Evolutionary conservation across 495 filamentous ascomycete species (phyloP).

Genomic region (Aspergillus heteromorphus): DNA sequence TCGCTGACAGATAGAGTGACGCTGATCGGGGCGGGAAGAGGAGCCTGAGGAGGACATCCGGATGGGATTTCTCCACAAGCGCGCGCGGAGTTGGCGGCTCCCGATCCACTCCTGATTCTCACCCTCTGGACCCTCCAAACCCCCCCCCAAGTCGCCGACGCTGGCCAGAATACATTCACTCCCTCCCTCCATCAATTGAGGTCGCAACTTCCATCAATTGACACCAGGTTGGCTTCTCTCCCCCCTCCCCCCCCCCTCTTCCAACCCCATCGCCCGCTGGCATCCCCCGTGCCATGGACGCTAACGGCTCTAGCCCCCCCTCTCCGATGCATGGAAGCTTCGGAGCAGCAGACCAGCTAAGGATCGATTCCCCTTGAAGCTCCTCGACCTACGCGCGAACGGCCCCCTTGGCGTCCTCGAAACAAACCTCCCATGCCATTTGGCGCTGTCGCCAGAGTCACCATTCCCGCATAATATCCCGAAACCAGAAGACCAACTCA

Average conservation of each 20-base stretch:
- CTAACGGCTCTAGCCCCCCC: conserved; percentile 6
- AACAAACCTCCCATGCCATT: conserved; percentile 22
- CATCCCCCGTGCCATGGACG: conserved; percentile 5
- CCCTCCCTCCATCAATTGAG: no score
- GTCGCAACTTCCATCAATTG: no score
- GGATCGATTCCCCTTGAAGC: conserved; percentile 9
- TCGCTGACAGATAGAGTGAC: no score
- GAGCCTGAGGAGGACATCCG: neutral
- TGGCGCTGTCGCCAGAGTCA: neutral
- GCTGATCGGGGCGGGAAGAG: conserved; percentile 2
- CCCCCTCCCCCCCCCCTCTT: neutral
- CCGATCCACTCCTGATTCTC: conserved; percentile 25
- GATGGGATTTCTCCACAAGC: conserved; percentile 22
- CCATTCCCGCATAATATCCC: conserved; percentile 1
- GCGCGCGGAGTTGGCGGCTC: conserved; percentile 20
- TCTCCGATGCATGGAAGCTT: conserved; percentile 23
- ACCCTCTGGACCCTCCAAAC: conserved; percentile 11
- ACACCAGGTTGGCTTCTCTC: neutral
- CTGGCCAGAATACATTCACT: no score
- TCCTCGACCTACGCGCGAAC: conserved; percentile 1
- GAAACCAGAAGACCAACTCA: conserved; percentile 1
- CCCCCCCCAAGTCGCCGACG: neutral
- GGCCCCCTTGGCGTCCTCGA: conserved; percentile 7
- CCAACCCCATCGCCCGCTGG: neutral
- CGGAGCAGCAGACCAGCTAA: conserved; percentile 19